Conservation (phyloP, 345 rosid genomes). For the Ricinus communis region DNA sequence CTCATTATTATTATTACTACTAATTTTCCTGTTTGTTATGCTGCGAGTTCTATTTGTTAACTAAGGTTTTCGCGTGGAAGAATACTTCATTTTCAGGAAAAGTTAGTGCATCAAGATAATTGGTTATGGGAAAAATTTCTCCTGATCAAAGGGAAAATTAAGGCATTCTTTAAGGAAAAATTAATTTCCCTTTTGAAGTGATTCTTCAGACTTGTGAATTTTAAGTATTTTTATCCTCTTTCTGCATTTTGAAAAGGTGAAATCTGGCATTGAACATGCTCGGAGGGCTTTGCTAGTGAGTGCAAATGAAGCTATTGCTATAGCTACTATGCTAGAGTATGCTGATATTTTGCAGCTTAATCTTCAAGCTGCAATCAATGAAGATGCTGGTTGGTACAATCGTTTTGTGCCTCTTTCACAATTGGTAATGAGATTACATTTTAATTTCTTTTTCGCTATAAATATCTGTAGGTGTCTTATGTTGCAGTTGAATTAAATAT, state of each 20-base stretch:
- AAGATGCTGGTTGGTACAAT: slow-evolving; percentile 63
- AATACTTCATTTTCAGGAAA: no score
- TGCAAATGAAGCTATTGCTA: slow-evolving; percentile 62
- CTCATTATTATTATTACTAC: background rate
- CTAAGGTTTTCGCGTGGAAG: no score
- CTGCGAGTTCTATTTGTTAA: no score
- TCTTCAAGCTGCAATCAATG: slow-evolving; percentile 65
- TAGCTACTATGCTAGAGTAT: slow-evolving; percentile 57
- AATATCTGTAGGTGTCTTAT: slow-evolving; percentile 2
- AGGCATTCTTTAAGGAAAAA: background rate
- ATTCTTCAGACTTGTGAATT: no score
- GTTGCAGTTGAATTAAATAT: slow-evolving; percentile 2
- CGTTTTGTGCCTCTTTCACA: slow-evolving; percentile 75
- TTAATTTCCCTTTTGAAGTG: no score
- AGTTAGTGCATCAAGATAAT: no score
- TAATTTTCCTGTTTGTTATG: no score
- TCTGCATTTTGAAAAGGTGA: slow-evolving; percentile 42
- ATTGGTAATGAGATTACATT: slow-evolving; percentile 42
- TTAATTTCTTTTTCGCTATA: background rate
- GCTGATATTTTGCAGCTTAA: slow-evolving; percentile 60
- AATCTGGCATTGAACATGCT: slow-evolving; percentile 50
- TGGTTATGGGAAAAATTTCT: no score
- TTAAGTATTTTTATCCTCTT: background rate
- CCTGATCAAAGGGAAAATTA: no score
- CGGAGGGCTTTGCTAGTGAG: slow-evolving; percentile 42